Percentiles rank a stretch among this genome's conserved stretches.
These are phyloP conservation scores for Mikania micrantha DNA, from an alignment of 129 eudicot genomes.

Conservation along the genomic window DNA sequence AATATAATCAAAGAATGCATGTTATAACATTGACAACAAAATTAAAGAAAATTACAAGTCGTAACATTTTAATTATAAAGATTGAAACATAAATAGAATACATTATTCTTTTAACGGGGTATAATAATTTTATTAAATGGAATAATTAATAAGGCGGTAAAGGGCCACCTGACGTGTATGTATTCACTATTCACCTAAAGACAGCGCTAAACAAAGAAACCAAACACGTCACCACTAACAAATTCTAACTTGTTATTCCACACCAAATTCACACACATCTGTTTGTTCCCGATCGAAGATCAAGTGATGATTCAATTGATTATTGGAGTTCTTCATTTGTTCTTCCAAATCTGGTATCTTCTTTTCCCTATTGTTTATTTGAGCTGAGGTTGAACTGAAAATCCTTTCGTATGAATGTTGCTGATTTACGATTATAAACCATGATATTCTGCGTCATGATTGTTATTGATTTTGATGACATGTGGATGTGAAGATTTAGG, in stretches of 20 bases:
- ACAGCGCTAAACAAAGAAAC: slow-evolving; percentile 16
- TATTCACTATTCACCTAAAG: slow-evolving; percentile 10
- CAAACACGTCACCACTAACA: neutral
- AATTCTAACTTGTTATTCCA: neutral
- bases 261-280: slow-evolving; percentile 4
- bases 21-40: too few relatives aligned
- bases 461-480: neutral
- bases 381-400: neutral
- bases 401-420: slow-evolving; percentile 5
- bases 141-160: too few relatives aligned
- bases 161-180: slow-evolving; percentile 15
- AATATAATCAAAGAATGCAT: too few relatives aligned
- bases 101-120: too few relatives aligned
- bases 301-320: neutral
- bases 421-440: neutral
- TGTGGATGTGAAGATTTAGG: slow-evolving; percentile 9
- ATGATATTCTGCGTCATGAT: neutral
- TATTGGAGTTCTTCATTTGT: slow-evolving; percentile 5
- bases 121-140: too few relatives aligned
- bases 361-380: neutral
- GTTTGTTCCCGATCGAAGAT: slow-evolving; percentile 7
- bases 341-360: neutral
- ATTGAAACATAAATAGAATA: too few relatives aligned
- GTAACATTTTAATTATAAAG: too few relatives aligned
- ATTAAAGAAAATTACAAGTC: too few relatives aligned